phyloP scores from a whole-genome alignment of 169 alveolate genomes.

The Condylostoma magnum region DNA sequence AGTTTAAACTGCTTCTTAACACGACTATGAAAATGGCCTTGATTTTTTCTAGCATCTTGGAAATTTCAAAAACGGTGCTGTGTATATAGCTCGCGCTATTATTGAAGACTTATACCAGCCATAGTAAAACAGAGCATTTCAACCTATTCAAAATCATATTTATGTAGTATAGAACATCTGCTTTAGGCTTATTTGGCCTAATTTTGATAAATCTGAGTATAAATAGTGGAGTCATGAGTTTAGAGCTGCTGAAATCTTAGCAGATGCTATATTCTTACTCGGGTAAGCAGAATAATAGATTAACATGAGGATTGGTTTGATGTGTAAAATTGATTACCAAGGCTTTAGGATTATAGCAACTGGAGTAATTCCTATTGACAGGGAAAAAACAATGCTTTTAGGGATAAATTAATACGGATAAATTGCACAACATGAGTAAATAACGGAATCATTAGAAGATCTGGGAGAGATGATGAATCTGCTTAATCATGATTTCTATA shows the following conservation, averaged over 20 bases:
- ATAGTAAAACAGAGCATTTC: neutral
- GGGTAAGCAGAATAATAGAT: neutral
- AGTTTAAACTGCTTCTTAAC: neutral
- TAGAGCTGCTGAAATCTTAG: neutral
- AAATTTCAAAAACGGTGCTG: neutral
- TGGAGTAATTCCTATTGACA: constrained; percentile 12
- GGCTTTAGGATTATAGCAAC: constrained; percentile 3
- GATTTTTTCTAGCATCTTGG: constrained; percentile 6
- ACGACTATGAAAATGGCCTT: neutral
- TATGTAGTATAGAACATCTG: neutral
- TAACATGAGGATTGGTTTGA: constrained; percentile 2
- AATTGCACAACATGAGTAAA: no score
- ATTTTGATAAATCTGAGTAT: neutral
- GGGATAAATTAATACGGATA: neutral
- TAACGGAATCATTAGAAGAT: no score
- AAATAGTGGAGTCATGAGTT: constrained; percentile 12
- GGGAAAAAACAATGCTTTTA: neutral
- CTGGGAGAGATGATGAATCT: no score
- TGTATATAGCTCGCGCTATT: neutral
- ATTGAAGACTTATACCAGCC: neutral
- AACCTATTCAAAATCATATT: neutral
- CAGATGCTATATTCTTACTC: neutral
- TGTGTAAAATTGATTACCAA: neutral
- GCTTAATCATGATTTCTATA: no score
- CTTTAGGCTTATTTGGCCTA: neutral